Evolutionary conservation across 108 stramenopile genomes (phyloP).

Genomic region (Stephanodiscus minutulus): DNA sequence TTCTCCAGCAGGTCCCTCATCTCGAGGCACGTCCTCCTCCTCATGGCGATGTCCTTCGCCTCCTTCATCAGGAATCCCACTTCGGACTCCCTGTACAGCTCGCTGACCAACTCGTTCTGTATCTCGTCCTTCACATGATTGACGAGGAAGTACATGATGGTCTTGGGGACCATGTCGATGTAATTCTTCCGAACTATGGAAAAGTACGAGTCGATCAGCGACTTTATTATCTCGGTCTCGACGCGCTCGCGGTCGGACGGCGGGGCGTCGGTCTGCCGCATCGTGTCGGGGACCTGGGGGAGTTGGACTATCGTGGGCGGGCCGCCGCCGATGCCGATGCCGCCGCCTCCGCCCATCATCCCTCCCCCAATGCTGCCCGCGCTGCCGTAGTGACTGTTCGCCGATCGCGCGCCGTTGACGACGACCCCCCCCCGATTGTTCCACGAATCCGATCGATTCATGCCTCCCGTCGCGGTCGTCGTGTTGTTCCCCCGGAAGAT

Average conservation of each 20-base stretch:
- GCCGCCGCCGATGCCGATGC: conserved; percentile 10
- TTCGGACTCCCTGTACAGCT: conserved; percentile 91
- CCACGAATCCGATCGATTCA: conserved; percentile 25
- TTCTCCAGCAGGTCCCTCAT: conserved; percentile 90
- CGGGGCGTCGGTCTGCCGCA: conserved; percentile 90
- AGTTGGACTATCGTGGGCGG: conserved; percentile 90
- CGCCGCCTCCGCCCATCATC: too few relatives aligned
- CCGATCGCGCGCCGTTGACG: conserved; percentile 6
- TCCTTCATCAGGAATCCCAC: conserved; percentile 84
- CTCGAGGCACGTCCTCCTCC: conserved; percentile 90
- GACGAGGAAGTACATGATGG: conserved; percentile 98
- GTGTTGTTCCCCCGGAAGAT: conserved; percentile 76
- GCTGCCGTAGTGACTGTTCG: conserved; percentile 11
- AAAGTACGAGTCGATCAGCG: conserved; percentile 93
- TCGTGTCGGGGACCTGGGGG: conserved; percentile 90
- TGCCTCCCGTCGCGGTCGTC: conserved; percentile 4
- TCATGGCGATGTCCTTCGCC: conserved; percentile 86
- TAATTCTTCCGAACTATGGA: conserved; percentile 96
- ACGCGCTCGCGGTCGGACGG: conserved; percentile 86
- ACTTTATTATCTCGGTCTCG: conserved; percentile 97
- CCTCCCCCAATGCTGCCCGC: background rate
- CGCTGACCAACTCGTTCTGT: conserved; percentile 95
- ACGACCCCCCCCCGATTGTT: conserved; percentile 23
- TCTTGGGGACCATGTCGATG: conserved; percentile 97
- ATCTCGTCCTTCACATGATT: conserved; percentile 93